These are phyloP conservation scores for Floccularia luteovirens DNA, from an alignment of 768 basidiomycete genomes.

Conservation along the genomic window DNA sequence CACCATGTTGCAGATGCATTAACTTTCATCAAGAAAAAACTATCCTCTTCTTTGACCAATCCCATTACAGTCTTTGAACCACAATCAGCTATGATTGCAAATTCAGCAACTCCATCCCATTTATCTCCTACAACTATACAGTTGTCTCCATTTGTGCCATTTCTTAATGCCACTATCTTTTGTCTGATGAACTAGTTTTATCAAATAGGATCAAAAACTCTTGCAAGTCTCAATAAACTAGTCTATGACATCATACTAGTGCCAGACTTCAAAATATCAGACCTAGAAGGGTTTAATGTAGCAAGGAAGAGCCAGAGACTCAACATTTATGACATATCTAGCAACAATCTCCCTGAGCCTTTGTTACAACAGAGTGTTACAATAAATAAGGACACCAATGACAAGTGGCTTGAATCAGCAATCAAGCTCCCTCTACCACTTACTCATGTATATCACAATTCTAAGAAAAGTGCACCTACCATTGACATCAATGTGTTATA, in stretches of 20 bases:
- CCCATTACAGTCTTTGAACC: too few species aligned
- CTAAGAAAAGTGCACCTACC: neutral
- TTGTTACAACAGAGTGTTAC: neutral
- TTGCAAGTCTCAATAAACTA: constrained; percentile 10
- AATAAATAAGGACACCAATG: neutral
- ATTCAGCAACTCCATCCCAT: too few species aligned
- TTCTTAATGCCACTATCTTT: constrained; percentile 12
- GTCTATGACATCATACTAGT: constrained; percentile 15
- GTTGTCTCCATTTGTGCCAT: too few species aligned
- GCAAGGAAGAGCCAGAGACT: constrained; percentile 9
- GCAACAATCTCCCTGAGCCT: constrained; percentile 4
- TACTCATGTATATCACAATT: neutral
- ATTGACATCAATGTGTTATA: neutral
- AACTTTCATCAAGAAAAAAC: too few species aligned
- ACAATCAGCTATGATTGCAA: too few species aligned
- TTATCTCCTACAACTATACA: too few species aligned
- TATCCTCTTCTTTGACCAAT: too few species aligned
- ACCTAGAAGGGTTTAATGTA: constrained; percentile 13
- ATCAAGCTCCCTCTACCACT: neutral
- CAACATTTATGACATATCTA: too few species aligned
- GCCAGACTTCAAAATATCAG: constrained; percentile 12
- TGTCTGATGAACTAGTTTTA: constrained; percentile 16
- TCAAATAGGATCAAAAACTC: constrained; percentile 10
- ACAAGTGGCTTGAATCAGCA: neutral
- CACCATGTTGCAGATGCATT: too few species aligned